Percentiles rank a stretch among this genome's conserved stretches.
phyloP scores from a whole-genome alignment of 73 alveolate species.

The Paraurostyla sp. region DNA sequence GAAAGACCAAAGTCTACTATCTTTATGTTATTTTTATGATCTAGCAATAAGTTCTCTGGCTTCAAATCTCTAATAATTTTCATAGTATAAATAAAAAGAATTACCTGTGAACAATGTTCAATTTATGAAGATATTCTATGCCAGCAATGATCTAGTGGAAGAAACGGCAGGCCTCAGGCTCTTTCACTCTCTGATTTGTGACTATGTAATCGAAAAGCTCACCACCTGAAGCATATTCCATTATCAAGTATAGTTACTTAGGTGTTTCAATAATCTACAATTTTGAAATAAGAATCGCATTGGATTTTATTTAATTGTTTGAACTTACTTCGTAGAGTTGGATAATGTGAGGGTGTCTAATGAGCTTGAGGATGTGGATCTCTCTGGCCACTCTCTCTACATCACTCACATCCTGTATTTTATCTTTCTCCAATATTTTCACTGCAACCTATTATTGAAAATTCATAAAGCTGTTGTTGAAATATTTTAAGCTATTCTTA shows the following conservation, averaged over 20 bases:
- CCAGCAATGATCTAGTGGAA: constrained; percentile 92
- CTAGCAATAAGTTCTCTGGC: constrained; percentile 71
- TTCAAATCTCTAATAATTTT: constrained; percentile 61
- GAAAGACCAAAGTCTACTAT: constrained; percentile 91
- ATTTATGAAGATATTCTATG: constrained; percentile 89
- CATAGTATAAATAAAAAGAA: background rate
- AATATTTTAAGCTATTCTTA: background rate
- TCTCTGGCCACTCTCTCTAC: constrained; percentile 88
- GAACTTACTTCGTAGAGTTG: constrained; percentile 79
- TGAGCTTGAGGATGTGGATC: constrained; percentile 79
- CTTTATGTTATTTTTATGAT: constrained; percentile 82
- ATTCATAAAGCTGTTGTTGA: constrained; percentile 7
- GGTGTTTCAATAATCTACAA: constrained; percentile 85
- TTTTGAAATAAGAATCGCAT: background rate
- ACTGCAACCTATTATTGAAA: constrained; percentile 79
- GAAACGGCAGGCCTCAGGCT: constrained; percentile 83
- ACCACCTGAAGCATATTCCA: constrained; percentile 87
- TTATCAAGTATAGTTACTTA: constrained; percentile 80
- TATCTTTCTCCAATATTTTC: constrained; percentile 80
- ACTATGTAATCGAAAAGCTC: constrained; percentile 89
- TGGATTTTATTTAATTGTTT: background rate
- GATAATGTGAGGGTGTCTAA: constrained; percentile 80
- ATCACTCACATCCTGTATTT: constrained; percentile 83
- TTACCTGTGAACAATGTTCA: constrained; percentile 88
- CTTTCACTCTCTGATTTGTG: constrained; percentile 73